Base-by-base conservation (phyloP, 139 green algal genomes). In the Desmodesmus armatus region DNA sequence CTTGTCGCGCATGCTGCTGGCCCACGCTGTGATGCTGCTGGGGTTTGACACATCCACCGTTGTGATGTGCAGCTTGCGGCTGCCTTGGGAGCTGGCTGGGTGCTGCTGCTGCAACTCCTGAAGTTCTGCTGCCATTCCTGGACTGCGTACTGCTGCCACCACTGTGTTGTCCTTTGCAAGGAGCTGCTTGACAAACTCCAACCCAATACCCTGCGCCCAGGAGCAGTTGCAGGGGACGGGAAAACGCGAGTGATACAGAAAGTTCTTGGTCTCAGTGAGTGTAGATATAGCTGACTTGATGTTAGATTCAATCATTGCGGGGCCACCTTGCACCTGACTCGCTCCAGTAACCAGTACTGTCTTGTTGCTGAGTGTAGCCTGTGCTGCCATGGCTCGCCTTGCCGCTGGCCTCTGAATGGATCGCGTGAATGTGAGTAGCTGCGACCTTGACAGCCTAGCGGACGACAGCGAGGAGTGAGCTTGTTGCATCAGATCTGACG, bases 161-260 rank as follows among this genome's bases (percentile, higher is more conserved):
- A 93, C 88, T 25, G 62, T 83, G 84, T 93, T 92, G 73, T 80
- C 86, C 31, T 85, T 85, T 2, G 73, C 65, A 25, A 90, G 77
- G 43, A 93, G 78, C 71, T 93, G 88, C 21, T 80, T 83, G 5
- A 67, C 78, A 19, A 92, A 86, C 87, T 93, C 85, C 37, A 72
- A 31, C 47, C 74, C 74, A 27, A 81, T 44, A 51, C 74, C 74
- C 74, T 81, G n/a, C n/a, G n/a, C n/a, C n/a, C n/a, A n/a, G n/a
- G n/a, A n/a, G 74, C 44, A 37, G 67, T n/a, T 33, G 27, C 6
- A 17, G 11, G 65, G 41, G 17, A 29, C 31, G 65, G 15, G 15
- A 5, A 43, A n/a, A 44, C 1, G 15, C 21, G 31, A 9, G 6
- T 43, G 33, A 17, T 7, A 5, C 0, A n/a, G 65, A 29, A 21